Conservation (phyloP, 495 filamentous ascomycete species). For the Lophium mytilinum region DNA sequence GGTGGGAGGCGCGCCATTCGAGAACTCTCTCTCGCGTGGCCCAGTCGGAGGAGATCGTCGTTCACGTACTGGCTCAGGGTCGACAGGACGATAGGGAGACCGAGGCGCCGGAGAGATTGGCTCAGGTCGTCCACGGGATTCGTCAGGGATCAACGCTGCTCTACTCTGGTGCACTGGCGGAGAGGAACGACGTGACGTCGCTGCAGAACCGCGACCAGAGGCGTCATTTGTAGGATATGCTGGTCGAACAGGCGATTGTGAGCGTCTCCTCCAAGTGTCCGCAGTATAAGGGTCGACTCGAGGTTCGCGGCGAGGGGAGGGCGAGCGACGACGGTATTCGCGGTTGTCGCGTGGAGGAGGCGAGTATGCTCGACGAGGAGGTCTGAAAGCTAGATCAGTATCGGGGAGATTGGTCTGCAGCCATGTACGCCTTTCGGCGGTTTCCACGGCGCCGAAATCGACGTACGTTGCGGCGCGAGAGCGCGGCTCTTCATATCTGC, state of each 20-base stretch:
- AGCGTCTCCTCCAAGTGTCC: slow-evolving; percentile 31
- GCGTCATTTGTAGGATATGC: slow-evolving; percentile 23
- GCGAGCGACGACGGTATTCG: slow-evolving; percentile 32
- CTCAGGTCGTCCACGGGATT: slow-evolving; percentile 4
- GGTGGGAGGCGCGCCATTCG: slow-evolving; percentile 17
- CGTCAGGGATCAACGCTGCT: slow-evolving; percentile 18
- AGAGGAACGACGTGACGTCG: slow-evolving; percentile 34
- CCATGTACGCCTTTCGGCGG: not conserved
- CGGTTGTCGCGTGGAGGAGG: slow-evolving; percentile 20
- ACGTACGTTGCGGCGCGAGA: slow-evolving; percentile 24
- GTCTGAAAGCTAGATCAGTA: slow-evolving; percentile 3
- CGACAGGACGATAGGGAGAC: slow-evolving; percentile 12
- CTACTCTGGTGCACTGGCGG: slow-evolving; percentile 35
- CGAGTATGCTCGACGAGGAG: slow-evolving; percentile 24
- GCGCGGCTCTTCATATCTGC: slow-evolving; percentile 28
- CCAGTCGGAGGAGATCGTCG: slow-evolving; percentile 27
- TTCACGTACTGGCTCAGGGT: slow-evolving; percentile 16
- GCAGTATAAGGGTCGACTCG: slow-evolving; percentile 27
- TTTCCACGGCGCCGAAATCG: not conserved
- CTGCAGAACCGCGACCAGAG: slow-evolving; percentile 29
- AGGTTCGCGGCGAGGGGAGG: slow-evolving; percentile 30
- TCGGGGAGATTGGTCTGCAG: slow-evolving; percentile 1
- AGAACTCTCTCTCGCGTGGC: slow-evolving; percentile 16
- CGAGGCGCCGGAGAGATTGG: slow-evolving; percentile 17
- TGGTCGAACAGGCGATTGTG: slow-evolving; percentile 27